Evolutionary conservation across 2,329 filamentous ascomycete genomes (phyloP), one percentile per base, ranked within the genome.

Genomic region (Onygena corvina): DNA sequence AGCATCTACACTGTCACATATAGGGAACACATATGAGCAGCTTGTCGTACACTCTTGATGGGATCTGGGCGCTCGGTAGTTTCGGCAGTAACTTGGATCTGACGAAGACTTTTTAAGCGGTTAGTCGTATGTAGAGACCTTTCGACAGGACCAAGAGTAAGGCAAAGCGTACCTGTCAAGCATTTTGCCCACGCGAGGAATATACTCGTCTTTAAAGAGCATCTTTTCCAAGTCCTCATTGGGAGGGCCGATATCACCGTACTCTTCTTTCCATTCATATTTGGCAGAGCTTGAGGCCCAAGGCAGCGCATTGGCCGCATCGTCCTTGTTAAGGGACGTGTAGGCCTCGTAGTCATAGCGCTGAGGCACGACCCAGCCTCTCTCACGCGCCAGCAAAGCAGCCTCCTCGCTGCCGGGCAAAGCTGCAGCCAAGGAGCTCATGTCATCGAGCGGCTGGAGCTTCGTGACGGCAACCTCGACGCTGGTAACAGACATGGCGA

Each of bases 241-340:
- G 46, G 71, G 72, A 0, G 88, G 88, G 4, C 83, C 90, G 48
- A 98, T 72, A 34, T 96, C 90, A 1, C 90, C 92, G 57, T 76
- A 85, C 2, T 94, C 86, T 8, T 88, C 87, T 14, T 80, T 75
- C 84, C 85, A 96, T 60, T 89, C 79, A 58, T 96, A 96, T 36
- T 84, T 73, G 0, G 62, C 68, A n/a, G 79, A 81, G 49, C 76
- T 76, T 31, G 71, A 70, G 47, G 72, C 70, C 77, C 72, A 79
- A n/a, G 58, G 52, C 2, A 62, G 57, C 18, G 54, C 53, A 34
- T 38, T 52, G 23, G 29, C 40, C 21, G 23, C 31, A 1, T 58
- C 54, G 4, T 59, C 57, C 47, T 58, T 54, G 11, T 52, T 30
- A 23, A 30, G 49, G 14, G 48, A 49, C 14, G 53, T 60, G 53